phyloP scores from a whole-genome alignment of 164 flowering plant species.

The Vitis vinifera region ASM3070453v1 NC_081805.1:25452501-25453000 shows the following conservation, averaged over 20 bases:
- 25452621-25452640: too few species aligned
- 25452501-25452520: constrained; percentile 7
- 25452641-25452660: constrained; percentile 42
- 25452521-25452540: background rate
- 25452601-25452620: too few species aligned
- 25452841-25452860: background rate
- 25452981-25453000: too few species aligned
- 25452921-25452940: too few species aligned
- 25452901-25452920: too few species aligned
- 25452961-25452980: too few species aligned
- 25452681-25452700: constrained; percentile 97
- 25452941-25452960: too few species aligned
- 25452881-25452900: background rate
- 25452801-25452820: background rate
- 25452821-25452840: background rate
- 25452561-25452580: background rate
- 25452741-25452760: background rate
- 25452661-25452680: constrained; percentile 69
- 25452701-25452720: constrained; percentile 71
- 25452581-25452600: too few species aligned
- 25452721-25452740: constrained; percentile 26
- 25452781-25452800: background rate
- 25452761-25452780: background rate
- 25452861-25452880: background rate
- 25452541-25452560: background rate